These are phyloP conservation scores for Tuctoria greenei DNA, from an alignment of 176 grass and related monocot genomes.

Conservation along the genomic window DNA sequence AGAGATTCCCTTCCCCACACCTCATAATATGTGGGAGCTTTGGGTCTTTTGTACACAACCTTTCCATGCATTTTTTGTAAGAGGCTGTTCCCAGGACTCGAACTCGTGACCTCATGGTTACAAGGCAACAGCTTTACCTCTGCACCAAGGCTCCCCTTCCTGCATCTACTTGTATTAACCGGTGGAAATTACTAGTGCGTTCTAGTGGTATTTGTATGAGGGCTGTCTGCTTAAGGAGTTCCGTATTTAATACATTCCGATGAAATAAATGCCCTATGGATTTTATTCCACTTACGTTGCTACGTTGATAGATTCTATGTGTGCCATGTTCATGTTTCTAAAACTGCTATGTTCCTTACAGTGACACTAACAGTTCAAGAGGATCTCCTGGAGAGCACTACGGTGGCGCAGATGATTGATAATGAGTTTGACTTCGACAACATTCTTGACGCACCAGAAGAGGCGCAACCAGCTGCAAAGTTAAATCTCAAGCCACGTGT, in stretches of 20 bases:
- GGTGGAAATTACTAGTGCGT: background rate
- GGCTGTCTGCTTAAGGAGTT: background rate
- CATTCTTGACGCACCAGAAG: slow-evolving; percentile 27
- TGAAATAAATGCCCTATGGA: background rate
- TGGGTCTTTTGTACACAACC: no score
- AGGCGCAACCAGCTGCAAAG: slow-evolving; percentile 14
- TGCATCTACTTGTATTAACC: background rate
- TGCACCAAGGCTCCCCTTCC: no score
- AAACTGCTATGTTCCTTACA: background rate
- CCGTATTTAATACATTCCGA: background rate
- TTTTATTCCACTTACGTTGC: background rate
- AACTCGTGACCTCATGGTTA: no score
- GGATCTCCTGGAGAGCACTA: background rate
- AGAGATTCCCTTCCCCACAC: no score
- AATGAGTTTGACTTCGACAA: slow-evolving; percentile 28
- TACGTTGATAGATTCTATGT: background rate
- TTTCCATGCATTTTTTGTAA: no score
- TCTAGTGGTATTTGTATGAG: background rate
- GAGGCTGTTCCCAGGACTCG: no score
- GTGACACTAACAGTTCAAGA: slow-evolving; percentile 9
- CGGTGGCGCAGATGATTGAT: slow-evolving; percentile 30
- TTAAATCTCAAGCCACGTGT: slow-evolving; percentile 33
- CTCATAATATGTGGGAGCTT: no score
- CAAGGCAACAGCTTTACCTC: no score
- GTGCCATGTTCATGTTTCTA: background rate